phyloP scores from a whole-genome alignment of 2,329 filamentous ascomycete genomes.

The Fusarium hostae region DNA sequence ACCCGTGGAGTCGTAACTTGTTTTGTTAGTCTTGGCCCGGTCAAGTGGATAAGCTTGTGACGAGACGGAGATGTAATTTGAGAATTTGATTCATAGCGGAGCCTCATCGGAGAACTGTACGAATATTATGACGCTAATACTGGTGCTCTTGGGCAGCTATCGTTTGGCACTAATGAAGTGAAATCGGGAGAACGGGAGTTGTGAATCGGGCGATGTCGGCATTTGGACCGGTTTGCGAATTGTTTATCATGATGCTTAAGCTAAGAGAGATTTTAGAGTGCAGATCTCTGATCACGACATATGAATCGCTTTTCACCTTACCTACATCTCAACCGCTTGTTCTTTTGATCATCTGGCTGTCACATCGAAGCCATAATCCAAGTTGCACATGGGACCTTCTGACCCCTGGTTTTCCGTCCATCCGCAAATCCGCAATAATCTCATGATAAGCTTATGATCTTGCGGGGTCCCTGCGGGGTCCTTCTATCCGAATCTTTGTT shows the following conservation, averaged over 20 bases:
- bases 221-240: neutral
- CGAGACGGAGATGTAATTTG: neutral
- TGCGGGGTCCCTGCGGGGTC: neutral
- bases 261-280: neutral
- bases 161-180: neutral
- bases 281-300: neutral
- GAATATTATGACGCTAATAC: slow-evolving; percentile 5
- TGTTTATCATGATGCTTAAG: neutral
- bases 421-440: neutral
- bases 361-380: neutral
- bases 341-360: neutral
- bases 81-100: slow-evolving; percentile 4
- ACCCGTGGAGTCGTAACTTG: neutral
- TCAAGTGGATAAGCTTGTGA: slow-evolving; percentile 2
- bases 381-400: neutral
- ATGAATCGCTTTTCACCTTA: neutral
- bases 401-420: neutral
- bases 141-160: neutral
- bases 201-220: slow-evolving; percentile 10
- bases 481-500: neutral
- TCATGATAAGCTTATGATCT: neutral
- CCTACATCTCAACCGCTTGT: neutral
- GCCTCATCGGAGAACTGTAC: slow-evolving; percentile 14
- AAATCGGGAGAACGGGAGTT: neutral
- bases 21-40: slow-evolving; percentile 1